These are phyloP conservation scores for Gnomoniopsis sp. DNA, from an alignment of 2,329 filamentous ascomycete species.

Conservation along the genomic window DNA sequence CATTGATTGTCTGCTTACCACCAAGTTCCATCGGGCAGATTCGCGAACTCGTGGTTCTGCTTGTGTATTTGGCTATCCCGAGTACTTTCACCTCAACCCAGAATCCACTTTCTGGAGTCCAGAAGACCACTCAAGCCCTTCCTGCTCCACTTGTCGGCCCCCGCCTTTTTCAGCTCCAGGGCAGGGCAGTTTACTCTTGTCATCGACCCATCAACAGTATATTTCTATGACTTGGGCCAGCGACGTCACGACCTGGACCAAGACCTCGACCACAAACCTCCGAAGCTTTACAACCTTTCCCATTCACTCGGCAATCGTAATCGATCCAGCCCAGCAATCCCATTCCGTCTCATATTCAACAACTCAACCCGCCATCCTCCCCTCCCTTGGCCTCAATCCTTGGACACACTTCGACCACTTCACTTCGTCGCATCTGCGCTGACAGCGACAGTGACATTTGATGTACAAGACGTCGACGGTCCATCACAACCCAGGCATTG, in stretches of 20 bases:
- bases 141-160: no score
- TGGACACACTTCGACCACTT: background rate
- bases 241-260: background rate
- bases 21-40: no score
- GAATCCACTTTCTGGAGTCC: no score
- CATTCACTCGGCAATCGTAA: background rate
- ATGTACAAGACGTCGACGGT: background rate
- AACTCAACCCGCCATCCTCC: background rate
- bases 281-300: background rate
- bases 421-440: background rate
- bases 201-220: background rate
- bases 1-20: no score
- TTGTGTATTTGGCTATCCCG: no score
- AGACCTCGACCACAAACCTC: background rate
- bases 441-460: background rate
- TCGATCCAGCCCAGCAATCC: background rate
- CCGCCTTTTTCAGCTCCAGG: no score
- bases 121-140: no score
- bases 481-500: constrained; percentile 4
- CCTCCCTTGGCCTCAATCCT: background rate
- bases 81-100: no score
- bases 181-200: no score
- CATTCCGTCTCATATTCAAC: background rate
- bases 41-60: no score
- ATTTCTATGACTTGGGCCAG: background rate